Percentiles rank a stretch among this genome's conserved stretches.
Conservation (phyloP, 352 stramenopile species). For the Aphanomyces invadans region DNA sequence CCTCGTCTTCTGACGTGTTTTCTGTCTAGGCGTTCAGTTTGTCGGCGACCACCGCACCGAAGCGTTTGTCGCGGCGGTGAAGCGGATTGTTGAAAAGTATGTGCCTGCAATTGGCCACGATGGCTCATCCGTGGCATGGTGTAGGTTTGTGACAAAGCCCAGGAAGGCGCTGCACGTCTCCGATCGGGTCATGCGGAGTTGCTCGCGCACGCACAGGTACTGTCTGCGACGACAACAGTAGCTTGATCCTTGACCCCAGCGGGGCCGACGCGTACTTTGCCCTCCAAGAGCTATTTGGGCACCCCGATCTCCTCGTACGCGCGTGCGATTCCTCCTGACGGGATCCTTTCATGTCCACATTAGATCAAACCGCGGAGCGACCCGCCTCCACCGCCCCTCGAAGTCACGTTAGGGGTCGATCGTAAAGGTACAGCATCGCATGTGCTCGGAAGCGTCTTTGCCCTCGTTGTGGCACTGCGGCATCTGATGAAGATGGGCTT, state of each 20-base stretch:
- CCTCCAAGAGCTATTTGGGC: slow-evolving; percentile 54
- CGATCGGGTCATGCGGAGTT: slow-evolving; percentile 59
- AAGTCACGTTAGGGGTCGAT: slow-evolving; percentile 53
- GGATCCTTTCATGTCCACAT: background rate
- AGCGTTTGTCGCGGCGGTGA: slow-evolving; percentile 63
- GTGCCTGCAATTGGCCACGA: background rate
- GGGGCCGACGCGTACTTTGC: slow-evolving; percentile 72
- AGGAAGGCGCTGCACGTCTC: slow-evolving; percentile 36
- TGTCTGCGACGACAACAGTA: too few species aligned
- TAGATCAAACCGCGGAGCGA: slow-evolving; percentile 49
- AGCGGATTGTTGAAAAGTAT: slow-evolving; percentile 47
- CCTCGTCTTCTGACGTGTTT: background rate
- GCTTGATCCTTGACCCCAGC: too few species aligned
- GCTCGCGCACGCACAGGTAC: slow-evolving; percentile 50
- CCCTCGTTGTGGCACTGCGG: too few species aligned
- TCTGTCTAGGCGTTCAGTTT: slow-evolving; percentile 40
- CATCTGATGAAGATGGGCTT: too few species aligned
- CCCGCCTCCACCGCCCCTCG: slow-evolving; percentile 37
- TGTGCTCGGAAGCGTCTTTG: too few species aligned
- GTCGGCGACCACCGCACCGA: slow-evolving; percentile 64
- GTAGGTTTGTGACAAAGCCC: slow-evolving; percentile 25
- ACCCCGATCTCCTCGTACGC: slow-evolving; percentile 45
- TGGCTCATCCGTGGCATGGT: slow-evolving; percentile 28
- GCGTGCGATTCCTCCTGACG: background rate
- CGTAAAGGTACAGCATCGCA: slow-evolving; percentile 36